A percentile compares a stretch with the other conserved stretches of the same genome.
These are phyloP conservation scores for Neurospora sp. DNA, from an alignment of 495 filamentous ascomycete species.

Conservation along the genomic window DNA sequence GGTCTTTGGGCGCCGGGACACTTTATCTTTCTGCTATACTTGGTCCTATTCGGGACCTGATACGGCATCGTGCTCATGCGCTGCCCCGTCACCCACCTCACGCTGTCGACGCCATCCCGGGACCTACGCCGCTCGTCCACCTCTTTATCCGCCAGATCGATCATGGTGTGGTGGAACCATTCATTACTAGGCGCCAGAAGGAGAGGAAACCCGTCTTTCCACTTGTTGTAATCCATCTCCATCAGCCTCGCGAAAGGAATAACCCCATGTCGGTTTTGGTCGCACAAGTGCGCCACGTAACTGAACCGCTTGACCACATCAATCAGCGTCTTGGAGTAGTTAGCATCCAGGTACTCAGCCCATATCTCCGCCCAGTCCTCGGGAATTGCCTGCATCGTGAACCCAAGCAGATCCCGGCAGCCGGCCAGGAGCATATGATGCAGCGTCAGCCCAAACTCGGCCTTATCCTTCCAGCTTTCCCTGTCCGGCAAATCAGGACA, in stretches of 20 bases:
- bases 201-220: neutral
- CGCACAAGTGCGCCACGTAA: neutral
- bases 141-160: conserved; percentile 4
- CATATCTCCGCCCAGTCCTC: neutral
- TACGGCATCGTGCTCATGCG: neutral
- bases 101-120: neutral
- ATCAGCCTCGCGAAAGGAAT: neutral
- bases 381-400: neutral
- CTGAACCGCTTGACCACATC: neutral
- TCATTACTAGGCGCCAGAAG: neutral
- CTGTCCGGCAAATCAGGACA: neutral
- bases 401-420: neutral
- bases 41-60: neutral
- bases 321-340: neutral
- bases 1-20: neutral
- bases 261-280: neutral
- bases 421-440: neutral
- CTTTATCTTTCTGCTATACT: neutral
- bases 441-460: neutral
- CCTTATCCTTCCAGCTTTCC: conserved; percentile 6
- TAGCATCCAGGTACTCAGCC: neutral
- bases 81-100: neutral
- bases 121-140: neutral
- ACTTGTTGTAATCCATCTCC: neutral
- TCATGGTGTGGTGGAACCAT: neutral